Base-by-base conservation (phyloP, 2,329 filamentous ascomycete species). In the Trichoderma guizhouense region DNA sequence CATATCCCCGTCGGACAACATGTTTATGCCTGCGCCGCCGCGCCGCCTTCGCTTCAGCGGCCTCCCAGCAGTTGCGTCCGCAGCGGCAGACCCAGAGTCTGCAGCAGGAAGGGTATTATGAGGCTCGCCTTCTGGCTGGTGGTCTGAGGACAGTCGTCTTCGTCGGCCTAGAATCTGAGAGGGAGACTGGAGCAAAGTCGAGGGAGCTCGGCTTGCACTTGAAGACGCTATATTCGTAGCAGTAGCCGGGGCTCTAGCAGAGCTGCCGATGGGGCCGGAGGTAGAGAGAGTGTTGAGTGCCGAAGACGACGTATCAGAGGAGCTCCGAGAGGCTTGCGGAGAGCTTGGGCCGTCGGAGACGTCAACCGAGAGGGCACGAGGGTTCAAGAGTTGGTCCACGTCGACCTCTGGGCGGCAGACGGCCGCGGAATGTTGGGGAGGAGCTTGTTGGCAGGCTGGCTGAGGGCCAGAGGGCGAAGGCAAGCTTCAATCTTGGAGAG, bases 301-400 rank as follows among this genome's bases (percentile, higher is more conserved):
- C 79, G 85, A 84, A 81, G 81, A 74, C 75, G 79, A 80, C 77
- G 83, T 82, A 83, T 81, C 84, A 78, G 84, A 79, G 82, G 86
- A 79, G 81, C 82, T 81, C 79, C 83, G 80, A 77, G 84, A 81
- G 82, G 83, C 81, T 76, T 83, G 86, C 86, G 88, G 86, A 80
- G 84, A 86, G 83, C 86, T 82, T 86, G 88, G 87, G 86, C 87
- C 82, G 90, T 90, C 91, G 89, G 91, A 84, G 85, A 86, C 75
- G 76, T 77, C 74, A 71, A 77, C 76, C 78, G 78, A 77, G 76
- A 74, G 77, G 76, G 78, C 79, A 76, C 76, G 78, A 75, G 80
- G 73, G 76, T 77, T 75, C 75, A 77, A 79, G 76, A 79, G 76
- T 78, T 76, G 77, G 77, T 83, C 82, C 82, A 83, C 81, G 77